Percentiles rank a stretch among this genome's conserved stretches.
phyloP scores from a whole-genome alignment of 192 early-diverging fungal genomes.

The Allomyces arbusculus region DNA sequence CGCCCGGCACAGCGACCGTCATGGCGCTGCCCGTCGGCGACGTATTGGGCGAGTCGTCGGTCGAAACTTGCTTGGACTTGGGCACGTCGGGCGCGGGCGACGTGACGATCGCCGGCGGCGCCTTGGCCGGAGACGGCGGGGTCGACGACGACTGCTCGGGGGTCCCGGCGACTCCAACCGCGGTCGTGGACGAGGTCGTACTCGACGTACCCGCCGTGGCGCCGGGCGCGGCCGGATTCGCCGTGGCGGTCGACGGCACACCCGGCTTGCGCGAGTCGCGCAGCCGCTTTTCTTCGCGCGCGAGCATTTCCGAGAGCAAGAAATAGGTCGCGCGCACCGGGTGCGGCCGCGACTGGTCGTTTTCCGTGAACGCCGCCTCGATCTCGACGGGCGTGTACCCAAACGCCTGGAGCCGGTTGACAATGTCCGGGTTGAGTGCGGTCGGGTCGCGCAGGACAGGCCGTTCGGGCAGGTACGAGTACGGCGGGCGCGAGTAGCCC shows the following conservation, averaged over 20 bases:
- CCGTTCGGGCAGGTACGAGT: slow-evolving; percentile 42
- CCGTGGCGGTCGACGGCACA: no score
- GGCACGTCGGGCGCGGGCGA: no score
- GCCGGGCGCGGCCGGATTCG: no score
- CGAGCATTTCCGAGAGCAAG: slow-evolving; percentile 28
- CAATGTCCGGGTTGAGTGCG: slow-evolving; percentile 13
- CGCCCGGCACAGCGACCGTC: background rate
- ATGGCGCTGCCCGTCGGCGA: no score
- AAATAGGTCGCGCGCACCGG: slow-evolving; percentile 29
- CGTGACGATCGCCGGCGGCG: no score
- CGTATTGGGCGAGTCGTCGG: no score
- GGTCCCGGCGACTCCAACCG: no score
- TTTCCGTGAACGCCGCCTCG: slow-evolving; percentile 12
- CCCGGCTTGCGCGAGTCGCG: slow-evolving; percentile 3
- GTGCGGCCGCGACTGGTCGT: slow-evolving; percentile 7
- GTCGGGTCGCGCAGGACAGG: slow-evolving; percentile 5
- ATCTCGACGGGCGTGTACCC: slow-evolving; percentile 23
- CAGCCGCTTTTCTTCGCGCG: slow-evolving; percentile 14
- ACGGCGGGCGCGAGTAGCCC: slow-evolving; percentile 34
- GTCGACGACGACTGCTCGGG: no score
- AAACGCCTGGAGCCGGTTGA: slow-evolving; percentile 19
- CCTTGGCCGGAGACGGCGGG: no score
- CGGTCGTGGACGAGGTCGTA: no score
- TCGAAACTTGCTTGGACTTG: no score
- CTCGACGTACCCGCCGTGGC: no score